Evolutionary conservation across 306 rosid genomes (phyloP).

Genomic region (Pterocarpus santalinus): DNA sequence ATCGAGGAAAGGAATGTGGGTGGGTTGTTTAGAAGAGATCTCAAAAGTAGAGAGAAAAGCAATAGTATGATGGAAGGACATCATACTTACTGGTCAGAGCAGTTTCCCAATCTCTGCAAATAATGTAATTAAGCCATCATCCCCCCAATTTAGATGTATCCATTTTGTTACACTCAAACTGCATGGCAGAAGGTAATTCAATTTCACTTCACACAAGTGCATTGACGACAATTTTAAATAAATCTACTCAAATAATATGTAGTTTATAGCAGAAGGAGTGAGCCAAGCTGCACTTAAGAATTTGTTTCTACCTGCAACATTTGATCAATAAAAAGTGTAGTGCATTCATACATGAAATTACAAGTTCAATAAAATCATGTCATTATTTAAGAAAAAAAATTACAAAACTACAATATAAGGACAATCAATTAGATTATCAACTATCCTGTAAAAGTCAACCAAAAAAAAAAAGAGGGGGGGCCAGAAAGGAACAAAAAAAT

Average conservation of each 20-base stretch:
- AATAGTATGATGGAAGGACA: constrained; percentile 11
- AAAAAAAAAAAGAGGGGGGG: neutral
- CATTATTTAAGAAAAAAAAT: too few relatives aligned
- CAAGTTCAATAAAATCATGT: too few relatives aligned
- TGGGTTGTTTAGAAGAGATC: constrained; percentile 25
- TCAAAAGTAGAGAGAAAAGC: constrained; percentile 7
- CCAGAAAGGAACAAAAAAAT: neutral
- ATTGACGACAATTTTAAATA: constrained; percentile 25
- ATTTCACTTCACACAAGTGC: constrained; percentile 8
- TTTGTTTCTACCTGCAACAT: neutral
- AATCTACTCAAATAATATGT: neutral
- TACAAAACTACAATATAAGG: neutral
- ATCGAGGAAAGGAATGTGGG: neutral
- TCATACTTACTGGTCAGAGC: constrained; percentile 73
- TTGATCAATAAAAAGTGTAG: too few relatives aligned
- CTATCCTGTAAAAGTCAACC: neutral
- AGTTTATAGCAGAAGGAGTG: constrained; percentile 6
- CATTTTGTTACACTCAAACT: constrained; percentile 97
- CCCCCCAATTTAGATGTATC: constrained; percentile 98
- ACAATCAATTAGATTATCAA: neutral
- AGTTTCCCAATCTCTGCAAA: constrained; percentile 83
- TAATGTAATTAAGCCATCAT: constrained; percentile 82
- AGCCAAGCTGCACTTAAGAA: constrained; percentile 22
- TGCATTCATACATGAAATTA: too few relatives aligned
- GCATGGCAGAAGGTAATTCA: constrained; percentile 53